These are phyloP conservation scores for Ascochyta rabiei DNA, from an alignment of 2,329 filamentous ascomycete genomes.

Conservation along the genomic window DNA sequence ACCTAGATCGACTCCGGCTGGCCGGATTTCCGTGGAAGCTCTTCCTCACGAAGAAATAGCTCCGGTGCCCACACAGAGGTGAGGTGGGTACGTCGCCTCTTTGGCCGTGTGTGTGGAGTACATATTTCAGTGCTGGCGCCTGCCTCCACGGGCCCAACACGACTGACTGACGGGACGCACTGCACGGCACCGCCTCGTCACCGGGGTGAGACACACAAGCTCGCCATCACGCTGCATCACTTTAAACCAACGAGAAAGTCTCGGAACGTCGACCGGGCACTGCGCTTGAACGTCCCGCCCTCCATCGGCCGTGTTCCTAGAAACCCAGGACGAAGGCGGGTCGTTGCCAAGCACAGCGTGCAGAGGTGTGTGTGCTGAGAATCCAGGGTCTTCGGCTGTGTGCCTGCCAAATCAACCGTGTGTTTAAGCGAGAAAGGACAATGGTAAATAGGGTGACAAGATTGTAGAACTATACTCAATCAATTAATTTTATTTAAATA, in stretches of 20 bases:
- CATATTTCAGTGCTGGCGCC: not conserved
- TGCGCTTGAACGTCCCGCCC: not conserved
- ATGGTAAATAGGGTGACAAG: not conserved
- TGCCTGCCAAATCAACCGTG: not conserved
- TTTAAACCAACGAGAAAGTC: not conserved
- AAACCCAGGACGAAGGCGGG: not conserved
- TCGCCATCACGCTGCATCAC: not conserved
- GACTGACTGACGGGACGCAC: no score
- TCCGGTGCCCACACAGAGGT: conserved; percentile 19
- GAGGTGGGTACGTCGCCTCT: conserved; percentile 2
- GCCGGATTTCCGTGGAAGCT: conserved; percentile 4
- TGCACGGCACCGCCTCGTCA: no score
- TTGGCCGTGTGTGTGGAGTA: not conserved
- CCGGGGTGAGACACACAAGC: no score
- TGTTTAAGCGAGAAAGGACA: not conserved
- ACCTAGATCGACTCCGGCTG: not conserved
- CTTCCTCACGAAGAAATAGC: conserved; percentile 21
- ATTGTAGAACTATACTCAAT: no score
- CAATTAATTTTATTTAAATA: no score
- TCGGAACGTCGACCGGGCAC: not conserved
- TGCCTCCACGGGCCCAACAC: not conserved
- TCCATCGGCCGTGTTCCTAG: not conserved
- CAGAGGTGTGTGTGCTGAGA: not conserved
- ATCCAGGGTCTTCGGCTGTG: conserved; percentile 1
- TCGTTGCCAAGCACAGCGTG: not conserved